These are phyloP conservation scores for Elaphomyces granulatus DNA, from an alignment of 495 filamentous ascomycete genomes.

Conservation along the genomic window DNA sequence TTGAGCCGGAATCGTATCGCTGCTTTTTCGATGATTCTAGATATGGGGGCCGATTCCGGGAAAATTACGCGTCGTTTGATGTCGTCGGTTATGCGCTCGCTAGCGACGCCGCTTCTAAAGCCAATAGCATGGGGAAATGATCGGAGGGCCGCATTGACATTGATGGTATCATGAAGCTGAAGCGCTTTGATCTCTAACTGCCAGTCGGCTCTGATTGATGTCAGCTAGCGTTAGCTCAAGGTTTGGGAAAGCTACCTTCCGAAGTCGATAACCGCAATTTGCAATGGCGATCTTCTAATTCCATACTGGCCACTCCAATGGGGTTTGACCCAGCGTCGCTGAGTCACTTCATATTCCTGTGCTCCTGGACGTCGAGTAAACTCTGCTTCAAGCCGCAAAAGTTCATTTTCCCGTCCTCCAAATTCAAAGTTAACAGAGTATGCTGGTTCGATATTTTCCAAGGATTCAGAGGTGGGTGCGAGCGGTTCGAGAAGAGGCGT, in stretches of 20 bases:
- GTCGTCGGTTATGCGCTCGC: conserved; percentile 11
- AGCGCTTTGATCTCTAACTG: conserved; percentile 26
- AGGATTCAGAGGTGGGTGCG: conserved; percentile 19
- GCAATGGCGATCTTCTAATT: conserved; percentile 16
- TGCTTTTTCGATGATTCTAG: conserved; percentile 33
- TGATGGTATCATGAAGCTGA: conserved; percentile 15
- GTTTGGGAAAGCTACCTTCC: too few species aligned
- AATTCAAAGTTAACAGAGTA: conserved; percentile 33
- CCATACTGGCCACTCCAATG: conserved; percentile 7
- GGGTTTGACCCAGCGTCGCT: conserved; percentile 23
- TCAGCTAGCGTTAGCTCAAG: conserved; percentile 4
- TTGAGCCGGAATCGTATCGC: conserved; percentile 34
- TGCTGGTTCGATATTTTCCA: conserved; percentile 16
- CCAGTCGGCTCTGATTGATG: conserved; percentile 23
- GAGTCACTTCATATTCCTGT: conserved; percentile 18
- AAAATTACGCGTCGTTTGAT: conserved; percentile 18
- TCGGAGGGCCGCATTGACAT: conserved; percentile 14
- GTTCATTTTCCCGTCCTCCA: conserved; percentile 10
- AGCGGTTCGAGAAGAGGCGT: conserved; percentile 34
- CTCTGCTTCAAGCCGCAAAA: conserved; percentile 26
- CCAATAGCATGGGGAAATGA: conserved; percentile 15
- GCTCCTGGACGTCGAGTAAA: conserved; percentile 14
- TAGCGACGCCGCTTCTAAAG: conserved; percentile 8
- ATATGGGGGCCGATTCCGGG: conserved; percentile 10
- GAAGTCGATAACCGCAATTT: conserved; percentile 24